phyloP scores from a whole-genome alignment of 2,329 filamentous ascomycete species.

The Fusarium solani-melongenae region DNA sequence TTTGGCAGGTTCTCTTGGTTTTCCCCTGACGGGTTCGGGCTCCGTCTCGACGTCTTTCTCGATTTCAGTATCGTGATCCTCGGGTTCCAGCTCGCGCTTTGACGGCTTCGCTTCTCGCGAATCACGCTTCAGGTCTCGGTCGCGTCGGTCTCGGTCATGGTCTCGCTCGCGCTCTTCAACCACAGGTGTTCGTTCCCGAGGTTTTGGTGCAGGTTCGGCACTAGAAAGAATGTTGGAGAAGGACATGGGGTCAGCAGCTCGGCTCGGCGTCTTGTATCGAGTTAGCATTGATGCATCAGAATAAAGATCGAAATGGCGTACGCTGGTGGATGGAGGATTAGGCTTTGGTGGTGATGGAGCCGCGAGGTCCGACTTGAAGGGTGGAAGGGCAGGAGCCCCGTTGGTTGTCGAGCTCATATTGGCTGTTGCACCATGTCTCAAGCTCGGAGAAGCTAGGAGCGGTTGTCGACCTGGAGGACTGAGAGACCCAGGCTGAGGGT shows the following conservation, averaged over 20 bases:
- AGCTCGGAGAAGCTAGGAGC: slow-evolving; percentile 60
- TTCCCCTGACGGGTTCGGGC: slow-evolving; percentile 42
- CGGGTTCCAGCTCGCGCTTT: slow-evolving; percentile 44
- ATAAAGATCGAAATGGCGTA: slow-evolving; percentile 41
- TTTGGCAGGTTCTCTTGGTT: slow-evolving; percentile 46
- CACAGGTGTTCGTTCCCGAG: slow-evolving; percentile 59
- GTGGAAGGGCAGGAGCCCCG: slow-evolving; percentile 51
- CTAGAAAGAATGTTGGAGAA: slow-evolving; percentile 94
- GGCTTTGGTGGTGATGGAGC: slow-evolving; percentile 54
- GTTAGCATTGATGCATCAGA: slow-evolving; percentile 25
- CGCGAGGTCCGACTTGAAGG: slow-evolving; percentile 54
- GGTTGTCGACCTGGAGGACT: slow-evolving; percentile 55
- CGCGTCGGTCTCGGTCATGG: slow-evolving; percentile 28
- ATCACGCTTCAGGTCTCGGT: slow-evolving; percentile 33
- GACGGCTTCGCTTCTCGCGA: slow-evolving; percentile 39
- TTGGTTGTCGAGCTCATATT: slow-evolving; percentile 54
- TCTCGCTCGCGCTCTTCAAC: slow-evolving; percentile 42
- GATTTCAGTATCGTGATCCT: slow-evolving; percentile 48
- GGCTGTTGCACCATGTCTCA: slow-evolving; percentile 56
- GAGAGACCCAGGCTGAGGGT: slow-evolving; percentile 56
- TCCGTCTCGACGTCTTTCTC: slow-evolving; percentile 52
- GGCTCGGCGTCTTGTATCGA: slow-evolving; percentile 70
- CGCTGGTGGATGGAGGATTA: slow-evolving; percentile 50
- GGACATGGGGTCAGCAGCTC: slow-evolving; percentile 89
- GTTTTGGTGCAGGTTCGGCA: slow-evolving; percentile 72